Base-by-base conservation (phyloP, 208 protist genomes). In the Phytomonas serpens region DNA sequence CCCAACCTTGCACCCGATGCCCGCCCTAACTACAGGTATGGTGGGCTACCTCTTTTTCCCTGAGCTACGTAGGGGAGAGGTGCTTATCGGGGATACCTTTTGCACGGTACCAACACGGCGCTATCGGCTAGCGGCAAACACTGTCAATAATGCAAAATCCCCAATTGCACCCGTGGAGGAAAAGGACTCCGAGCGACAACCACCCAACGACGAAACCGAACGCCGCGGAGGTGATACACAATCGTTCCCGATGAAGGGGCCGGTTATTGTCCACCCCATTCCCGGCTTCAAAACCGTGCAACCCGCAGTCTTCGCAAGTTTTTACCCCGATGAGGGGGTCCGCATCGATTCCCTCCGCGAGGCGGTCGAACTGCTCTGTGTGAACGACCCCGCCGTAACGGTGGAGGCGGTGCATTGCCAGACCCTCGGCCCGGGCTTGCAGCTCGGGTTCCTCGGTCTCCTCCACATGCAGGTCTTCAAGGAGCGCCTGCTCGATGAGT, bases 391-490 rank as follows among this genome's bases (percentile, higher is more conserved):
- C 4, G 83, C 86, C 30, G 93, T 99, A 6, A 93, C 81, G 23
- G 74, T 98, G 62, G 82, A 94, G 75, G 36, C 83, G 64, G 77
- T 97, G 36, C 82, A 84, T 13, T 97, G 89, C 38, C 82, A 77
- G n/a, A 96, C 94, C 40, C 82, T 98, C 31, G 94, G 96, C n/a
- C 63, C 75, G 9, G 97, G 98, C 10, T 87, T 98, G 66, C 92
- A 98, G 76, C 92, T 97, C 73, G 98, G 98, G 29, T 99, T 99
- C 80, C 85, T 99, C 10, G 98, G 98, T 6, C 76, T 99, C 68
- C 84, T 99, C 23, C 98, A 99, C 84, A 98, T 99, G 97, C 96
- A 99, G 42, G 97, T 99, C 0, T 98, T 99, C 71, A 88, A 93
- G 57, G 92, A 99, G 78, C 87, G 98, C 29, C 82, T 99, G 40